Evolutionary conservation across 164 flowering plant species (phyloP), one percentile per base, ranked within the genome.

Genomic region (Vitis rotundifolia): DNA sequence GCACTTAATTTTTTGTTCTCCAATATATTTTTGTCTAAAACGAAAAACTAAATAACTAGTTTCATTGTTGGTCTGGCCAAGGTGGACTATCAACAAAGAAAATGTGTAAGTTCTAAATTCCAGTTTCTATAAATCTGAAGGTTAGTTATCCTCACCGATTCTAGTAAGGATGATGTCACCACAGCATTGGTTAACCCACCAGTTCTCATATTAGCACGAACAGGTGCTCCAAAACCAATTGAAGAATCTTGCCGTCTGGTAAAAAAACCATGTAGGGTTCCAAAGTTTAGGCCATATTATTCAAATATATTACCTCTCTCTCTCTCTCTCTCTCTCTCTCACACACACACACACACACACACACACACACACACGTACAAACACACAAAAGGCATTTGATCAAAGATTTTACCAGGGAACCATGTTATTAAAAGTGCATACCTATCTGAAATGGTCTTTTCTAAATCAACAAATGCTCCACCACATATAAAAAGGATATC

Each of bases 211-310:
- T 91, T 96, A 50, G 97, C 92, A 77, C 99, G 97, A 64, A 96
- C 94, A 66, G 99, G 98, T 74, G 99, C 99, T 75, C 98, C 98
- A 80, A 96, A 93, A 67, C 99, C 99, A 76, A 96, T 96, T 37
- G 99, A 96, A 63, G 99, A 93, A 81, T 96, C 99, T 75, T 93
- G 98, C 67, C 97, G 93, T 76, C 99, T 95, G 81, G 63, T 29
- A 56, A 50, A 67, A 68, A 59, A 31, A 56, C 37, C 48, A 67
- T 51, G 2, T 28, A 66, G 11, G 52, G 19, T 26, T 61, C 44
- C 44, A 37, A 37, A 37, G 44, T 37, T 22, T 37, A 37, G 44
- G 44, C 44, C 44, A 37, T 37, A 37, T 37, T 6, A 37, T 37
- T 37, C 44, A 37, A 37, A 37, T 5, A 37, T 37, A 37, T 37